phyloP scores from a whole-genome alignment of 75 land plant genomes.

The Cunninghamia lanceolata region DNA sequence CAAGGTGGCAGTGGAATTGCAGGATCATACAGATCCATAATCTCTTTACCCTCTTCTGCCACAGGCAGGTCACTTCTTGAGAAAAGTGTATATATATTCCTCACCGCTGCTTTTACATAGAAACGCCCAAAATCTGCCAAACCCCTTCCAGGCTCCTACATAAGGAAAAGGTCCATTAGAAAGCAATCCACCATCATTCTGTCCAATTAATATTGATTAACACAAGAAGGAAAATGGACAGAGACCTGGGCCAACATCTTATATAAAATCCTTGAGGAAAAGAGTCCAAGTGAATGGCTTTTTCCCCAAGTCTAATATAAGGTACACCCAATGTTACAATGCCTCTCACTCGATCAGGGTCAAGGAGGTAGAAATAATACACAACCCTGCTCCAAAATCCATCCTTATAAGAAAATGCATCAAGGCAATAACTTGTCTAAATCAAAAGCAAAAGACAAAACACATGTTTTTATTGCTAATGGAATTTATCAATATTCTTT shows the following conservation, averaged over 20 bases:
- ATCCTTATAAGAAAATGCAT: too few species aligned
- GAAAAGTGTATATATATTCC: too few species aligned
- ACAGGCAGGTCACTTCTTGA: too few species aligned
- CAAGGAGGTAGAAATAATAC: slow-evolving; percentile 21
- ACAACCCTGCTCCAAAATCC: slow-evolving; percentile 46
- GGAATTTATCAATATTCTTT: background rate
- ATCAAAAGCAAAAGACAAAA: too few species aligned
- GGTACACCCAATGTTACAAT: slow-evolving; percentile 51
- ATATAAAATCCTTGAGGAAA: slow-evolving; percentile 57
- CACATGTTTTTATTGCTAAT: background rate
- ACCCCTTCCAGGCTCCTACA: slow-evolving; percentile 65
- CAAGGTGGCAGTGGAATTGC: too few species aligned
- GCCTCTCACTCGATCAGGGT: slow-evolving; percentile 50
- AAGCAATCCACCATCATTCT: background rate
- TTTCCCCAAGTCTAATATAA: slow-evolving; percentile 9
- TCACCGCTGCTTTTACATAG: too few species aligned
- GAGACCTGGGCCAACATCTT: slow-evolving; percentile 38
- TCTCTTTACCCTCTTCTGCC: too few species aligned
- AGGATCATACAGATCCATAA: too few species aligned
- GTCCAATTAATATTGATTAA: background rate
- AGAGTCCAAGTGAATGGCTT: background rate
- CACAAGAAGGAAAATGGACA: background rate
- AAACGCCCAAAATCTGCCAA: slow-evolving; percentile 74
- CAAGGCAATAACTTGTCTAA: too few species aligned
- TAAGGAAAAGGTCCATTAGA: too few species aligned